A percentile compares a stretch with the other conserved stretches of the same genome.
Conservation (phyloP, 176 grass and related monocot species). For the Chloris gayana region DNA sequence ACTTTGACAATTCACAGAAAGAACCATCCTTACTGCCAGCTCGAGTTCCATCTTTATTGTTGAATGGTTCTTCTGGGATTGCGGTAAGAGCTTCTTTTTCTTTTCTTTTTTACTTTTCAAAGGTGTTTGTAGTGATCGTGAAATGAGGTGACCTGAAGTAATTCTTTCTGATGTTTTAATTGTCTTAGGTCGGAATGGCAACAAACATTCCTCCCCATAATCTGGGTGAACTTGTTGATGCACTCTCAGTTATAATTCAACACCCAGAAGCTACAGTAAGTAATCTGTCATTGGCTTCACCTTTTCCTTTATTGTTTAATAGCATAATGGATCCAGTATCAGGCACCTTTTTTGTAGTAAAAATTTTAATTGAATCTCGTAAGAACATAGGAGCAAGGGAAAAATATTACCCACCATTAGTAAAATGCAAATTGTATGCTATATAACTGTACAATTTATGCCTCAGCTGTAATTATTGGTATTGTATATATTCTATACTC, state of each 20-base stretch:
- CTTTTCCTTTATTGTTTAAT: conserved; percentile 10
- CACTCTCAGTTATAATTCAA: conserved; percentile 77
- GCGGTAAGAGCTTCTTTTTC: conserved; percentile 70
- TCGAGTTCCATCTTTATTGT: conserved; percentile 69
- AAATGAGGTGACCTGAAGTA: not conserved
- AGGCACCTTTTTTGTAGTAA: not conserved
- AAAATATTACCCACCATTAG: not conserved
- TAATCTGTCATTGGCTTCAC: conserved; percentile 20
- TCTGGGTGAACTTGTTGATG: conserved; percentile 92
- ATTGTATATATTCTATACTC: conserved; percentile 18
- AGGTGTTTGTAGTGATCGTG: not conserved
- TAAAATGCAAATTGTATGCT: not conserved
- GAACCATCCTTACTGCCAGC: conserved; percentile 48
- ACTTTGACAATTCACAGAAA: conserved; percentile 94
- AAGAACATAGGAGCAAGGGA: conserved; percentile 4
- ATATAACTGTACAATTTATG: not conserved
- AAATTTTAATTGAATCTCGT: conserved; percentile 2
- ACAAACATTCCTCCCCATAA: conserved; percentile 99
- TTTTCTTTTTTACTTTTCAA: conserved; percentile 29
- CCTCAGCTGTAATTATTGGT: not conserved
- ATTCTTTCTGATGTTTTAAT: conserved; percentile 23
- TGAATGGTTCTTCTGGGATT: conserved; percentile 95
- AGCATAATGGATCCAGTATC: conserved; percentile 32
- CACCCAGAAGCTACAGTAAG: conserved; percentile 94
- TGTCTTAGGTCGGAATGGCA: conserved; percentile 92